Percentiles rank a stretch among this genome's conserved stretches.
Conservation (phyloP, 495 filamentous ascomycete species). For the Penicillium riverlandense region DNA sequence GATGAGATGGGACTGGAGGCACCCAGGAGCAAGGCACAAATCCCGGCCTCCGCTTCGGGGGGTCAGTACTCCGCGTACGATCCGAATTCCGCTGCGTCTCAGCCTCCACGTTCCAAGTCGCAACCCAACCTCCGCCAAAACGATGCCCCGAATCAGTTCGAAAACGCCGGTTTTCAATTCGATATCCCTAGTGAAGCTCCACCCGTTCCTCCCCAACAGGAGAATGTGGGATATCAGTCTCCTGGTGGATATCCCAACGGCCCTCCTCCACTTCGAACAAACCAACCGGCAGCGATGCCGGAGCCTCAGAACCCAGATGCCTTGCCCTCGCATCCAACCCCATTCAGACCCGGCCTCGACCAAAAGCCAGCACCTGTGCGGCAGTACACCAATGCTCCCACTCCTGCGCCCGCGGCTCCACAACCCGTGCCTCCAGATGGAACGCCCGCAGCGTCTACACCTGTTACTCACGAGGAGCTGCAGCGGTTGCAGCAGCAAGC, state of each 20-base stretch:
- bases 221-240: slow-evolving; percentile 19
- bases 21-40: slow-evolving; percentile 18
- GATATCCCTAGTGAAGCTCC: slow-evolving; percentile 61
- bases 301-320: slow-evolving; percentile 45
- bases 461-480: slow-evolving; percentile 73
- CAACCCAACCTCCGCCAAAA: slow-evolving; percentile 57
- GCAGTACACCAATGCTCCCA: slow-evolving; percentile 51
- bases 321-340: slow-evolving; percentile 71
- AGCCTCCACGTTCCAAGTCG: slow-evolving; percentile 49
- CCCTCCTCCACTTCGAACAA: slow-evolving; percentile 15
- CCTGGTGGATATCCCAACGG: slow-evolving; percentile 10
- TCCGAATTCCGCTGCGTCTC: slow-evolving; percentile 24
- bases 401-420: slow-evolving; percentile 22
- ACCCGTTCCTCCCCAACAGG: slow-evolving; percentile 33
- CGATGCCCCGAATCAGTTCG: slow-evolving; percentile 44
- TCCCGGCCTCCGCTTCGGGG: slow-evolving; percentile 10
- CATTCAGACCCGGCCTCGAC: slow-evolving; percentile 69
- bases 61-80: slow-evolving; percentile 30
- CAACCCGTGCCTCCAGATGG: slow-evolving; percentile 21
- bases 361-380: slow-evolving; percentile 66
- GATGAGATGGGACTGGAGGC: slow-evolving; percentile 43
- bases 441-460: slow-evolving; percentile 19
- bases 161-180: slow-evolving; percentile 52
- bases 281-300: slow-evolving; percentile 8
- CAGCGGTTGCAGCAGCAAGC: slow-evolving; percentile 61